phyloP scores from a whole-genome alignment of 352 stramenopile genomes.

The Phytophthora citrophthora region DNA sequence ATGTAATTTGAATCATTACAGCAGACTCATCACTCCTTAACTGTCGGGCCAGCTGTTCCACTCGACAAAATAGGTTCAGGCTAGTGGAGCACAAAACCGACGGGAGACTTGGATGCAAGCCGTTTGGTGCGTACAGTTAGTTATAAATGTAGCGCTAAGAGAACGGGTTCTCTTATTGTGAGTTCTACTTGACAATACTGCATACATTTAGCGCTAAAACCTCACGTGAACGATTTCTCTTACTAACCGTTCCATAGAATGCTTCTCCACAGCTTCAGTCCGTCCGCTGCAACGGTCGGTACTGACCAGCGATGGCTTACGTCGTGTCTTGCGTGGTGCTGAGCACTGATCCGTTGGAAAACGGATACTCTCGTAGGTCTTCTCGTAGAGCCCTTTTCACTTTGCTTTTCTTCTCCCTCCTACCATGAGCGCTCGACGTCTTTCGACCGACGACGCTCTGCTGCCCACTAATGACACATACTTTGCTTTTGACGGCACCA shows the following conservation, averaged over 20 bases:
- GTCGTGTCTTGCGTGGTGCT: slow-evolving; percentile 1
- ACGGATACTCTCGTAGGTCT: background rate
- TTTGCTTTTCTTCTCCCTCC: background rate
- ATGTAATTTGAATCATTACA: background rate
- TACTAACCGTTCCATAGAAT: background rate
- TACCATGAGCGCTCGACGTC: slow-evolving; percentile 9
- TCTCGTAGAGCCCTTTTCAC: too few species aligned
- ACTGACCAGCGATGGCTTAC: slow-evolving; percentile 7
- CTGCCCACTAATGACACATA: slow-evolving; percentile 27
- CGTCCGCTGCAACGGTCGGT: background rate
- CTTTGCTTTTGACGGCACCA: slow-evolving; percentile 41
- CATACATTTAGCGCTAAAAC: too few species aligned
- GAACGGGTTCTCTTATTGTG: too few species aligned
- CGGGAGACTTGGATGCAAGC: too few species aligned
- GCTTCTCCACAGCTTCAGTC: slow-evolving; percentile 7
- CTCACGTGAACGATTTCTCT: too few species aligned
- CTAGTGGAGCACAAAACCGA: background rate
- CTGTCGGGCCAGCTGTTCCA: slow-evolving; percentile 4
- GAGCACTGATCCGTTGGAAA: slow-evolving; percentile 12
- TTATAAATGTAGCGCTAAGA: too few species aligned
- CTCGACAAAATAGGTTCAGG: slow-evolving; percentile 7
- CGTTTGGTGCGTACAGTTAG: too few species aligned
- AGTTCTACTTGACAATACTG: too few species aligned
- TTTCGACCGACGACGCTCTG: slow-evolving; percentile 1
- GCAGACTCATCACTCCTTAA: background rate